A percentile compares a stretch with the other conserved stretches of the same genome.
phyloP scores from a whole-genome alignment of 2,329 filamentous ascomycete genomes.

The Arthrobotrys megalospora region DNA sequence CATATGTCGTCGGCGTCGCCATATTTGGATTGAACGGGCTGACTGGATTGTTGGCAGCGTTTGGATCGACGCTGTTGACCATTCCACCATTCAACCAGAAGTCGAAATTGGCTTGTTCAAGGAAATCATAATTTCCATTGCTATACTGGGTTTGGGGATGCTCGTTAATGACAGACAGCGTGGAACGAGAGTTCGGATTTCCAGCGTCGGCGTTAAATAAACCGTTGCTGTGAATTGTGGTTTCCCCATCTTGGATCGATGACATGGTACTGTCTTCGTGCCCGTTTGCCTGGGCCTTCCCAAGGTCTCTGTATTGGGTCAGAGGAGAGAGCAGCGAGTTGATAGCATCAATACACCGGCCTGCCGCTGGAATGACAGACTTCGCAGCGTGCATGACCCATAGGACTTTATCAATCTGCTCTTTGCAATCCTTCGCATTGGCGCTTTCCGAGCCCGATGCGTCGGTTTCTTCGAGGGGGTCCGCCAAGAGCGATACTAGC shows the following conservation, averaged over 20 bases:
- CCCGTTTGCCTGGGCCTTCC: conserved; percentile 9
- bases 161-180: conserved; percentile 42
- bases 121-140: conserved; percentile 54
- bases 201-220: conserved; percentile 40
- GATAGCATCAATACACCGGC: conserved; percentile 55
- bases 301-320: conserved; percentile 40
- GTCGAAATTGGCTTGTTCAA: conserved; percentile 58
- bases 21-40: conserved; percentile 53
- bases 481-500: conserved; percentile 49
- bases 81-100: conserved; percentile 59
- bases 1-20: conserved; percentile 8
- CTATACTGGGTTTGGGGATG: conserved; percentile 46
- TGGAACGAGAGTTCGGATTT: conserved; percentile 31
- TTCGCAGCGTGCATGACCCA: conserved; percentile 59
- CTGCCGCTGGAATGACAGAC: conserved; percentile 51
- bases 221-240: conserved; percentile 43
- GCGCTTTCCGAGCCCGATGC: conserved; percentile 50
- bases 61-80: conserved; percentile 56
- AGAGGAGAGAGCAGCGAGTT: conserved; percentile 53
- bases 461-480: conserved; percentile 49
- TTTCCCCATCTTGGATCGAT: conserved; percentile 45
- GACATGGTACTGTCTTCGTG: conserved; percentile 52
- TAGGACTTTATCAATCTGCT: conserved; percentile 56
- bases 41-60: conserved; percentile 45
- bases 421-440: conserved; percentile 57